Conservation (phyloP, 768 basidiomycete genomes). For the Steccherinum ochraceum region DNA sequence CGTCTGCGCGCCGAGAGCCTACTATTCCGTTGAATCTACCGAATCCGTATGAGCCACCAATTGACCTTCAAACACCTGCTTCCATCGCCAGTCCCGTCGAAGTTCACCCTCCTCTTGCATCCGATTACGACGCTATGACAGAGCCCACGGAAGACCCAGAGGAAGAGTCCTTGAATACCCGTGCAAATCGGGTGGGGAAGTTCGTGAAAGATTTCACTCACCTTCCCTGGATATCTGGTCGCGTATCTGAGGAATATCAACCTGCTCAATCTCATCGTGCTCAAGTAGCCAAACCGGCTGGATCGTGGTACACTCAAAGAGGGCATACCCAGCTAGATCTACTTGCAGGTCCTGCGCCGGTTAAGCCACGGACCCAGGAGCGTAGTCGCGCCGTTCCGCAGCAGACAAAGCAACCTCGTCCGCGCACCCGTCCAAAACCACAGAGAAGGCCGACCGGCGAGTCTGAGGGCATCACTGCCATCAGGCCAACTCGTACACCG, state of each 20-base stretch:
- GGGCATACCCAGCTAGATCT: conserved; percentile 19
- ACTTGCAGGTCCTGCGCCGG: conserved; percentile 11
- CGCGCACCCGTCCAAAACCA: conserved; percentile 2
- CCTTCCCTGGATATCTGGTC: conserved; percentile 31
- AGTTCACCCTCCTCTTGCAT: conserved; percentile 22
- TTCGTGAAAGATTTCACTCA: conserved; percentile 27
- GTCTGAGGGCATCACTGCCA: conserved; percentile 10
- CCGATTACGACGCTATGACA: conserved; percentile 31
- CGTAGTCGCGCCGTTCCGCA: background rate
- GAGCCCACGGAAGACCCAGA: conserved; percentile 17
- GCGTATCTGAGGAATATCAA: conserved; percentile 27
- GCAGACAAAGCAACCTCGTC: background rate
- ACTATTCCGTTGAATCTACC: background rate
- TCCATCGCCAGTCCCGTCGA: conserved; percentile 19
- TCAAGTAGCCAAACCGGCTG: conserved; percentile 12
- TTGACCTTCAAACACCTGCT: conserved; percentile 3
- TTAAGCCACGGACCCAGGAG: background rate
- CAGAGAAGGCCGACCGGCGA: background rate
- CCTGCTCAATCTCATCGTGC: conserved; percentile 23
- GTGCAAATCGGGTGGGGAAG: conserved; percentile 22
- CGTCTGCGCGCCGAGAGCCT: background rate
- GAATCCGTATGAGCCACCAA: conserved; percentile 7
- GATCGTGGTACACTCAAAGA: conserved; percentile 21
- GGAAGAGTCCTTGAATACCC: conserved; percentile 23
- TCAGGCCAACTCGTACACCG: conserved; percentile 4